Evolutionary conservation across 768 basidiomycete genomes (phyloP), one percentile per base, ranked within the genome.

Genomic region (Trametopsis cervina): DNA sequence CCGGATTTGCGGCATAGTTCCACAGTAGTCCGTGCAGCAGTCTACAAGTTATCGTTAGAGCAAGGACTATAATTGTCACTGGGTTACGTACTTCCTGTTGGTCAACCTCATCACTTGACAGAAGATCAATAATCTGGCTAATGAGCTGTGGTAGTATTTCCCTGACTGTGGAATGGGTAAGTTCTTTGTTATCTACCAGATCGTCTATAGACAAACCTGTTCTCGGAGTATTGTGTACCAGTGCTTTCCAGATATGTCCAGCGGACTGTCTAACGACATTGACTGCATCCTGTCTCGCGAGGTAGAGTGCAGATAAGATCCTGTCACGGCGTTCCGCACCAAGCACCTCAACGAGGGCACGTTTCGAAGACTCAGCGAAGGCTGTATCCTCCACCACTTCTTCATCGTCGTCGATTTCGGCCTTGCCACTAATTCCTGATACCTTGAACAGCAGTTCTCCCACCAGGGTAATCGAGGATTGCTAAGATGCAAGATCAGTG

Each of bases 401-500:
- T 20, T 85, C 86, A 36, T 89, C 92, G 40, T 84, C 88, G 46
- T 82, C 81, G 49, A 89, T 79, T 33, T 88, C 81, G 37, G 77
- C 76, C 65, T 98, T 98, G 42, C 83, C 89, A 50, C 87, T 85
- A 59, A 99, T 96, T 43, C 96, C 96, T 15, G 94, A 91, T 10
- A 98, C 84, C 63, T 93, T 91, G 85, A 97, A 99, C 10, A 98
- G 69, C 2, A 97, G 70, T 63, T 98, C 95, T 52, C 96, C 96
- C 33, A 97, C 89, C 51, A 98, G 79, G 2, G 92, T 91, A 59
- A 98, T 87, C 25, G 94, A 98, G 0, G 92, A 90, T 81, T 91
- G 90, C 89, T 91, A 29, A 35, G 12, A 40, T 35, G 52, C 50
- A 21, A 46, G 36, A 12, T 20, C 18, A n/a, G 22, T 12, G 35